phyloP scores from a whole-genome alignment of 2,329 filamentous ascomycete genomes.

The Capronia coronata region DNA sequence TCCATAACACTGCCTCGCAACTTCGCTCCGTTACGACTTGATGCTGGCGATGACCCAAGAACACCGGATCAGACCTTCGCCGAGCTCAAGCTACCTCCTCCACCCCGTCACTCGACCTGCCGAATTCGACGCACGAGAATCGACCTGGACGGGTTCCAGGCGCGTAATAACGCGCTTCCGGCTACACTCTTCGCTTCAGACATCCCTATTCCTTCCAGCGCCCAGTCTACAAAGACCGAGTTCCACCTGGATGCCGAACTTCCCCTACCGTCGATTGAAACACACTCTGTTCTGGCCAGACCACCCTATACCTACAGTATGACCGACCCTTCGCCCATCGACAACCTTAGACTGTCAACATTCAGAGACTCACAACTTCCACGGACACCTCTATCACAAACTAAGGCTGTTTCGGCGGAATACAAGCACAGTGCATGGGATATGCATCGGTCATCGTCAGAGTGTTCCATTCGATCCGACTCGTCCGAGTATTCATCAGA shows the following conservation, averaged over 20 bases:
- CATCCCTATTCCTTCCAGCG: conserved; percentile 38
- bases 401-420: conserved; percentile 35
- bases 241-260: conserved; percentile 28
- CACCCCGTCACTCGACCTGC: conserved; percentile 40
- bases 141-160: conserved; percentile 34
- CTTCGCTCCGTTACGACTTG: conserved; percentile 38
- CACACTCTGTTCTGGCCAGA: conserved; percentile 9
- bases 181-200: conserved; percentile 32
- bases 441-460: conserved; percentile 51
- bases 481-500: conserved; percentile 56
- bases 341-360: conserved; percentile 37
- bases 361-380: conserved; percentile 34
- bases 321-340: conserved; percentile 30
- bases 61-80: conserved; percentile 39
- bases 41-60: conserved; percentile 35
- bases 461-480: conserved; percentile 54
- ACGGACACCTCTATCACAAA: conserved; percentile 43
- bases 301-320: conserved; percentile 15
- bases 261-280: conserved; percentile 29
- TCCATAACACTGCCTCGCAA: conserved; percentile 45
- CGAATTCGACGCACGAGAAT: conserved; percentile 38
- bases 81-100: conserved; percentile 39
- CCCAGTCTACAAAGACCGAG: conserved; percentile 12
- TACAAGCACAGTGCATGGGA: conserved; percentile 30
- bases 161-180: conserved; percentile 32